A percentile compares a stretch with the other conserved stretches of the same genome.
Conservation (phyloP, 2,329 filamentous ascomycete genomes). For the Coniosporium tulheliwenetii region DNA sequence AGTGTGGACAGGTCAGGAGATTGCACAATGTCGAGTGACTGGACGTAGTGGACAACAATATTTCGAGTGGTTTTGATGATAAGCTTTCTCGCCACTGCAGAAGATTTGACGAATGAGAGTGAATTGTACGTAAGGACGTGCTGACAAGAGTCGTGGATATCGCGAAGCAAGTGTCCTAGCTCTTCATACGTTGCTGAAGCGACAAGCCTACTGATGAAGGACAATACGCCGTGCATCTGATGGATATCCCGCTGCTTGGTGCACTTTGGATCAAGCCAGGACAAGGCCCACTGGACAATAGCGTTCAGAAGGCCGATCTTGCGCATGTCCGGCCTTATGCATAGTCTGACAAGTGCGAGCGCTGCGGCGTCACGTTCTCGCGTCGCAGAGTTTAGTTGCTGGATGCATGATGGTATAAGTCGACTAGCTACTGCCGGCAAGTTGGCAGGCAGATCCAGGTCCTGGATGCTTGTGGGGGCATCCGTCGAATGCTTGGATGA, state of each 20-base stretch:
- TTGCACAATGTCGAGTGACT: conserved; percentile 11
- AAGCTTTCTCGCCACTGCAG: conserved; percentile 67
- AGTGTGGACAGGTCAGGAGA: conserved; percentile 18
- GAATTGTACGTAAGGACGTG: conserved; percentile 38
- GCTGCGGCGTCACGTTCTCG: conserved; percentile 88
- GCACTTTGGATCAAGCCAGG: conserved; percentile 17
- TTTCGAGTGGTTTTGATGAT: conserved; percentile 75
- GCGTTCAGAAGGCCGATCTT: conserved; percentile 51
- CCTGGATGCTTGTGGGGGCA: conserved; percentile 18
- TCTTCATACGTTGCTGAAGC: conserved; percentile 58
- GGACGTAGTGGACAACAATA: conserved; percentile 50
- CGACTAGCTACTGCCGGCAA: conserved; percentile 57
- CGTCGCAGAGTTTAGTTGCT: conserved; percentile 57
- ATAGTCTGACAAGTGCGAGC: conserved; percentile 61
- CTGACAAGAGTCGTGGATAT: conserved; percentile 51
- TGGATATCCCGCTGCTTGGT: conserved; percentile 40
- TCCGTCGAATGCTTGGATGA: conserved; percentile 41
- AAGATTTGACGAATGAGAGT: conserved; percentile 45
- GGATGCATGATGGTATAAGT: conserved; percentile 53
- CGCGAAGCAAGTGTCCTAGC: conserved; percentile 49
- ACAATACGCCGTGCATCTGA: conserved; percentile 61
- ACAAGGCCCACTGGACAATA: conserved; percentile 62
- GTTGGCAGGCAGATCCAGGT: conserved; percentile 39
- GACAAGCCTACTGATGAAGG: conserved; percentile 63
- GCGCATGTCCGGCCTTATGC: conserved; percentile 82